Evolutionary conservation across 305 asterid genomes (phyloP), one percentile per base, ranked within the genome.

Genomic region (Ilex paraguariensis): DNA sequence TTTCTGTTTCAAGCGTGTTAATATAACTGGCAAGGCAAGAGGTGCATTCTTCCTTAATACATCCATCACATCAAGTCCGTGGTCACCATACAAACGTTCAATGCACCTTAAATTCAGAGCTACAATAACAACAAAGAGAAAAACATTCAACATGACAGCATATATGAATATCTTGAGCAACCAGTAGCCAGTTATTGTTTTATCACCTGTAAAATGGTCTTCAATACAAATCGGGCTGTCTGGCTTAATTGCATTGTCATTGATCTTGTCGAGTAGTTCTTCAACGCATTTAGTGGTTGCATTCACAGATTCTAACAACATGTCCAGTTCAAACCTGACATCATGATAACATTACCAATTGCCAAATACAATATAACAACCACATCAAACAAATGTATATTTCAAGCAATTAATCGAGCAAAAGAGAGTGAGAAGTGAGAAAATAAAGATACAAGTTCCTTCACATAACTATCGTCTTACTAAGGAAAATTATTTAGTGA

Each of bases 21-120:
- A 79, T 70, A 95, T 84, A 68, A 95, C 97, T 50, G 99, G 96
- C 77, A 95, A 82, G 42, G 97, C 90, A 77, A 82, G 86, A 62
- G 94, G 77, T 15, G 95, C 94, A 81, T 84, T 95, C 81, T 82
- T 88, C 81, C 87, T 84, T 67, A 95, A 75, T 58, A 95, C 89
- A 82, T 95, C 97, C 90, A 88, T 74, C 61, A 95, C 97, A 68
- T 95, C 99, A 70, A 88, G 99, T 73, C 99, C 99, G 64, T 95
- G 98, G 78, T 95, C 99, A 75, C 97, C 99, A 62, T 95, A 95
- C 68, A 95, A 73, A 60, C 97, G 98, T 73, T 95, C 99, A 73
- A 95, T 91, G 85, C 98, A 91, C 79, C 99, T 86, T 65, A 87
- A 80, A 74, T 87, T 71, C 61, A 91, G 89, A 77, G 88, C 99